Evolutionary conservation across 306 rosid species (phyloP).

Genomic region (Cucumis sativus): Cucumber_9930_V3 NC_026660.2:2769001-2769500

Average conservation of each 20-base stretch:
- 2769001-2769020: constrained; percentile 53
- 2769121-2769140: background rate
- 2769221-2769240: constrained; percentile 72
- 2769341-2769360: constrained; percentile 56
- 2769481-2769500: constrained; percentile 84
- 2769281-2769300: constrained; percentile 27
- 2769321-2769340: constrained; percentile 43
- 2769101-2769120: background rate
- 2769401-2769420: constrained; percentile 66
- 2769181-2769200: constrained; percentile 78
- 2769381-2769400: constrained; percentile 57
- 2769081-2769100: background rate
- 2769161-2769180: background rate
- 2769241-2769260: constrained; percentile 80
- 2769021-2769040: constrained; percentile 37
- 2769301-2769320: constrained; percentile 25
- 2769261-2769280: constrained; percentile 65
- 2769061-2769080: constrained; percentile 69
- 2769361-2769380: constrained; percentile 67
- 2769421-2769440: constrained; percentile 35
- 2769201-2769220: constrained; percentile 80
- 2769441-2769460: constrained; percentile 50
- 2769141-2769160: background rate
- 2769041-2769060: constrained; percentile 73
- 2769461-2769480: constrained; percentile 89